phyloP scores from a whole-genome alignment of 2,329 filamentous ascomycete genomes.

The Clonostachys sp. region DNA sequence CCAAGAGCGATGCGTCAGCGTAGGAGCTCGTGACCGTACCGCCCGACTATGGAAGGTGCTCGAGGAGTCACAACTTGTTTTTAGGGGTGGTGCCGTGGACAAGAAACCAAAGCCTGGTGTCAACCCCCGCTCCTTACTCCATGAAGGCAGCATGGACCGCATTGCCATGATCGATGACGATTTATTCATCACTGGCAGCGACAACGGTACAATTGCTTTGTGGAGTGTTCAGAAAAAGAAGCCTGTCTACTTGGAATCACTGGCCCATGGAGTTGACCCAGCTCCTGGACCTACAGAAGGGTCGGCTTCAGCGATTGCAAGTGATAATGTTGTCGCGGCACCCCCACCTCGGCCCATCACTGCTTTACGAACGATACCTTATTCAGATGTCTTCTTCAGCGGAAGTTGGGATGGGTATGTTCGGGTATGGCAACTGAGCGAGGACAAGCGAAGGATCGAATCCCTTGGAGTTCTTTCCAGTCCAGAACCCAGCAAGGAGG shows the following conservation, averaged over 20 bases:
- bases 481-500: slow-evolving; percentile 1
- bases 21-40: slow-evolving; percentile 86
- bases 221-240: slow-evolving; percentile 97
- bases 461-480: slow-evolving; percentile 61
- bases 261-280: slow-evolving; percentile 82
- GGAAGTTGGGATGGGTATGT: slow-evolving; percentile 90
- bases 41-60: slow-evolving; percentile 94
- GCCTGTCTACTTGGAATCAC: slow-evolving; percentile 71
- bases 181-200: slow-evolving; percentile 87
- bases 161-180: slow-evolving; percentile 85
- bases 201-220: slow-evolving; percentile 81
- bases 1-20: slow-evolving; percentile 84
- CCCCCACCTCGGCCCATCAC: slow-evolving; percentile 85
- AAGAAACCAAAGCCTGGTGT: slow-evolving; percentile 44
- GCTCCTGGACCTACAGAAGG: slow-evolving; percentile 62
- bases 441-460: slow-evolving; percentile 78
- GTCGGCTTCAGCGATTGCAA: slow-evolving; percentile 43
- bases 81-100: slow-evolving; percentile 72
- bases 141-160: slow-evolving; percentile 84
- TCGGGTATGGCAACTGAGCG: slow-evolving; percentile 77
- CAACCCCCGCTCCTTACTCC: slow-evolving; percentile 49
- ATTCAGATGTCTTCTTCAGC: slow-evolving; percentile 83
- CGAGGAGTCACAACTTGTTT: slow-evolving; percentile 93
- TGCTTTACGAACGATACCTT: slow-evolving; percentile 79
- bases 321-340: slow-evolving; percentile 48